These are phyloP conservation scores for Stachybotrys chartarum DNA, from an alignment of 2,329 filamentous ascomycete species.

Conservation along the genomic window DNA sequence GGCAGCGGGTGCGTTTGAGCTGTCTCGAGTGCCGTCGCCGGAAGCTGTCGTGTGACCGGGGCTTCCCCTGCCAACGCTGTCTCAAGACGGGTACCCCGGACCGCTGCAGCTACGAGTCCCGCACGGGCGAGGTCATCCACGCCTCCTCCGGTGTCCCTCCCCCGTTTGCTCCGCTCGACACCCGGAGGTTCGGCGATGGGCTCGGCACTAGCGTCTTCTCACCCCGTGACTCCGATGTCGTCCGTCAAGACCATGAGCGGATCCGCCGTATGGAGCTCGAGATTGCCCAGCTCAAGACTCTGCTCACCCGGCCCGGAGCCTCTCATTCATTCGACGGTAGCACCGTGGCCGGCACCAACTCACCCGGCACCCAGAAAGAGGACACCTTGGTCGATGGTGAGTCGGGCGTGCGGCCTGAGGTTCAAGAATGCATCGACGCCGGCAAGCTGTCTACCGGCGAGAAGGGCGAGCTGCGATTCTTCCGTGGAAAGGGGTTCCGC, in stretches of 20 bases:
- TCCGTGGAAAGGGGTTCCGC: slow-evolving; percentile 52
- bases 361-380: slow-evolving; percentile 39
- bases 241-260: slow-evolving; percentile 46
- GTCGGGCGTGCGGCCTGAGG: slow-evolving; percentile 23
- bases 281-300: slow-evolving; percentile 47
- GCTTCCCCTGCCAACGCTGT: slow-evolving; percentile 55
- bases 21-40: slow-evolving; percentile 54
- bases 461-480: slow-evolving; percentile 48
- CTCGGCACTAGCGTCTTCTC: slow-evolving; percentile 20
- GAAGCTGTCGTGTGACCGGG: slow-evolving; percentile 55
- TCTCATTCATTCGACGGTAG: slow-evolving; percentile 42
- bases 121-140: slow-evolving; percentile 42
- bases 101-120: slow-evolving; percentile 52
- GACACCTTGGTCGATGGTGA: slow-evolving; percentile 26
- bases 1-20: slow-evolving; percentile 51
- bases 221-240: slow-evolving; percentile 26
- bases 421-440: slow-evolving; percentile 32
- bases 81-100: slow-evolving; percentile 55
- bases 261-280: slow-evolving; percentile 54
- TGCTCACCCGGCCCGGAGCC: slow-evolving; percentile 36
- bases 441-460: slow-evolving; percentile 31
- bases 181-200: slow-evolving; percentile 22
- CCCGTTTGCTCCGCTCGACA: slow-evolving; percentile 33
- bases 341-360: slow-evolving; percentile 37
- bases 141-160: slow-evolving; percentile 37